Percentiles rank a stretch among this genome's conserved stretches.
phyloP scores from a whole-genome alignment of 805 yeast genomes.

The Lipomyces chichibuensis region DNA sequence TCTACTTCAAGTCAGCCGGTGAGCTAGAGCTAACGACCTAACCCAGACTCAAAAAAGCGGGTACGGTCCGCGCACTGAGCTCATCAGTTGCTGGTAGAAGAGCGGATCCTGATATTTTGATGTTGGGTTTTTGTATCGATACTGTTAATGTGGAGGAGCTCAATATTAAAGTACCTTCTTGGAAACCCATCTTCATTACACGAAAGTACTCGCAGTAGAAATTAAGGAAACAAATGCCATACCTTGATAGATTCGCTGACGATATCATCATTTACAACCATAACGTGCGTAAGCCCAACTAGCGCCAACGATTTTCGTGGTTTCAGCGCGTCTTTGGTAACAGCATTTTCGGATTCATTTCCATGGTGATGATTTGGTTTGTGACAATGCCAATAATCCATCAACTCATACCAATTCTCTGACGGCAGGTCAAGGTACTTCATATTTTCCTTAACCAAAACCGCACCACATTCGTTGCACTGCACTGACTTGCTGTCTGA shows the following conservation, averaged over 20 bases:
- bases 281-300: constrained; percentile 21
- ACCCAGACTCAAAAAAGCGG: not conserved
- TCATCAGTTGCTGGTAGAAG: not conserved
- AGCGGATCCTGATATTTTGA: constrained; percentile 24
- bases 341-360: not conserved
- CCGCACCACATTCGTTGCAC: constrained; percentile 20
- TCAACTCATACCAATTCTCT: constrained; percentile 89
- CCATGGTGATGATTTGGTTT: constrained; percentile 42
- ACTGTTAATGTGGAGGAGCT: constrained; percentile 13
- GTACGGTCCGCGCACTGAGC: not conserved
- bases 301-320: constrained; percentile 16
- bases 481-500: constrained; percentile 7
- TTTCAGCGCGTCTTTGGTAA: constrained; percentile 18
- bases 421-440: constrained; percentile 70
- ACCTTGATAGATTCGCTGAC: not conserved
- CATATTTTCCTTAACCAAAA: constrained; percentile 28
- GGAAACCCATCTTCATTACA: constrained; percentile 16
- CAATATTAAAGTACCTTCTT: constrained; percentile 27
- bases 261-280: not conserved
- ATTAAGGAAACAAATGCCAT: not conserved
- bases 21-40: not conserved
- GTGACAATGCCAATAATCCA: constrained; percentile 98
- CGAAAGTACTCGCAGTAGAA: not conserved
- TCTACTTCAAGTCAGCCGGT: not conserved
- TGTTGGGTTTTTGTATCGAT: constrained; percentile 41